Evolutionary conservation across 2,329 filamentous ascomycete genomes (phyloP), one percentile per base, ranked within the genome.

Genomic region (Pseudopyricularia cyperi): DNA sequence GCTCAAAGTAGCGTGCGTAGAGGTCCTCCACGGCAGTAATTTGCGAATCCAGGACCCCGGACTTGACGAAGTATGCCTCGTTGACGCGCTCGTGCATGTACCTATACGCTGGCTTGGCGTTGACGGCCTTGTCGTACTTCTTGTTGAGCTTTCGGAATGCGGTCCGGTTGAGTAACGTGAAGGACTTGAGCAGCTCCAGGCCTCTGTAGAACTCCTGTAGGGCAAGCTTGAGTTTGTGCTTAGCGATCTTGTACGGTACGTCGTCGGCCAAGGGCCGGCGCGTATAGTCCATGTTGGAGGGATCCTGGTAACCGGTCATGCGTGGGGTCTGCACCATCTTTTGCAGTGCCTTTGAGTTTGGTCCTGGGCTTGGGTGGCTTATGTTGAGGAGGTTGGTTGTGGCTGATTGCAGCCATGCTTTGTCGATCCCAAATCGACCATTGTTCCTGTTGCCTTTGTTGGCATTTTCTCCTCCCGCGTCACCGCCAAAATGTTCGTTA

Each of bases 141-240:
- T 98, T 98, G 69, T 95, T 96, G 63, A 98, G 89, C 66, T 98
- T 98, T 32, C 90, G 83, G 62, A 97, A 97, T 0, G 89, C 93
- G 0, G 89, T 95, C 48, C 89, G 80, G 65, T 98, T 98, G 14
- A 96, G 74, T 22, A 95, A 71, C 1, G 89, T 85, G 61, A 95
- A 98, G 0, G 88, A 87, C 68, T 96, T 97, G 54, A 98, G 75
- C 46, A 97, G 72, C 64, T 98, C 93, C 14, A 98, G 74, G 1
- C 87, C 85, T 19, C 91, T 84, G 64, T 98, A 97, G 64, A 89
- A 95, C 65, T 97, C 93, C 61, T 95, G 87, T 49, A 97, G 68
- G 0, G 93, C 93, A 48, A 88, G 71, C 67, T 97, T 97, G 52
- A 98, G 74, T 68, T 96, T 95, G 55, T 85, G 77, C 68, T 95